Evolutionary conservation across 2,329 filamentous ascomycete genomes (phyloP), one percentile per base, ranked within the genome.

Genomic region (Dactylellina sp.): DNA sequence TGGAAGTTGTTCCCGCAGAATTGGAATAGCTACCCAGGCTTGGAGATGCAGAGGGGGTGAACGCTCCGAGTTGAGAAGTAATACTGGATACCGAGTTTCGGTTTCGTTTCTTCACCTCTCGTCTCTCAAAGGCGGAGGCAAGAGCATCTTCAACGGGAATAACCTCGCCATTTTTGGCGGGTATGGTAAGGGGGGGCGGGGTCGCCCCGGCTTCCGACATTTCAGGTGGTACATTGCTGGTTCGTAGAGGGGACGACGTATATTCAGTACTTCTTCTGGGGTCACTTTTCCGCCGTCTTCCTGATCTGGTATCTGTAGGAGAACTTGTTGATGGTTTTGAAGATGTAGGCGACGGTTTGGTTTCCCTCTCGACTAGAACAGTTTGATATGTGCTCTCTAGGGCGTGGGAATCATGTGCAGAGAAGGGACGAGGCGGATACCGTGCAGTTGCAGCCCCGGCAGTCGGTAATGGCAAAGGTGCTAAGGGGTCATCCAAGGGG

Each of bases 401-500:
- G 1, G 89, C 88, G 76, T 89, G 87, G 77, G 94, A 96, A 81
- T 97, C 93, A 68, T 87, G 88, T 2, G 84, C 84, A 0, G 91
- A 90, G 81, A 96, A 97, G 0, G 93, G 92, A 46, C 91, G 88
- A 7, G 92, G 87, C 50, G 88, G 86, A 37, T 86, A 84, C 77
- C 86, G 89, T 35, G 84, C 81, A 63, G 85, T 81, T 64, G 83
- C 85, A 12, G 84, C 79, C 56, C 89, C 82, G 80, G 84, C 75
- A 80, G 85, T 78, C 79, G 86, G 80, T 80, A 87, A 79, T 82
- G 85, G 81, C 9, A 84, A 82, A 0, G 89, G 86, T 7, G 90
- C 92, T n/a, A 96, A 85, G 22, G 92, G 92, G 79, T 97, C 93
- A 79, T 97, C 93, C 79, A 97, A 93, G 28, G 92, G 89, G 55